Conservation (phyloP, 352 stramenopile genomes). For the Pythium phragmiticola region DNA sequence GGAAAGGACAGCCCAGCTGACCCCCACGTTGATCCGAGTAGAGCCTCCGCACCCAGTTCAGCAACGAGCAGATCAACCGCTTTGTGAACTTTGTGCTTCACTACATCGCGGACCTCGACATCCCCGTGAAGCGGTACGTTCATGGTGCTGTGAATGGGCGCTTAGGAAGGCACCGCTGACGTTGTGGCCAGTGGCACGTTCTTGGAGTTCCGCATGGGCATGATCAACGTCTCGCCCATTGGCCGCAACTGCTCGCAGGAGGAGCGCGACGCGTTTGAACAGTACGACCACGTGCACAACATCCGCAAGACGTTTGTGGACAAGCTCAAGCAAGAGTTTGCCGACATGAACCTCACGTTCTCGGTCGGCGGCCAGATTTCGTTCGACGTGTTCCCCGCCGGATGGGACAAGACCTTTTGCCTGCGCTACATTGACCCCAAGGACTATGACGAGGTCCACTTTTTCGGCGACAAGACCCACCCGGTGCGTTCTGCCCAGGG, state of each 20-base stretch:
- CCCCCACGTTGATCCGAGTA: slow-evolving; percentile 10
- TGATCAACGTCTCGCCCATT: slow-evolving; percentile 99
- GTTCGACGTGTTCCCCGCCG: slow-evolving; percentile 97
- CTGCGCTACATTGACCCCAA: slow-evolving; percentile 91
- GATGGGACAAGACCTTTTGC: slow-evolving; percentile 99
- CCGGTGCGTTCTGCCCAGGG: slow-evolving; percentile 31
- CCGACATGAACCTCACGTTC: slow-evolving; percentile 95
- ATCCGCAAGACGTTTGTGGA: slow-evolving; percentile 96
- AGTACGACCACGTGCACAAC: slow-evolving; percentile 94
- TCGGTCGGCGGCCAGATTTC: slow-evolving; percentile 99
- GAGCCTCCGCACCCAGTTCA: slow-evolving; percentile 93
- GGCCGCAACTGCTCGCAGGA: slow-evolving; percentile 97
- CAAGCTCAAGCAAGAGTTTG: slow-evolving; percentile 93
- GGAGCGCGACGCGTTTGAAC: slow-evolving; percentile 97
- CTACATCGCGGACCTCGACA: slow-evolving; percentile 94
- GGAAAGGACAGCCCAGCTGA: no score
- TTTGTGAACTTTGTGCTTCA: slow-evolving; percentile 97
- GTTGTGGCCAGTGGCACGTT: slow-evolving; percentile 91
- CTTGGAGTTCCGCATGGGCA: slow-evolving; percentile 98
- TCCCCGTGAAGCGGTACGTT: slow-evolving; percentile 94
- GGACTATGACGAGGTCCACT: slow-evolving; percentile 99
- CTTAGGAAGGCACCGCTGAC: not conserved
- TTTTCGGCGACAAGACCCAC: slow-evolving; percentile 99
- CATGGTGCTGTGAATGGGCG: not conserved
- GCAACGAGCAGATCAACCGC: slow-evolving; percentile 97